Conservation (phyloP, 2,329 filamentous ascomycete species). For the Ophiostoma pallidulum region DNA sequence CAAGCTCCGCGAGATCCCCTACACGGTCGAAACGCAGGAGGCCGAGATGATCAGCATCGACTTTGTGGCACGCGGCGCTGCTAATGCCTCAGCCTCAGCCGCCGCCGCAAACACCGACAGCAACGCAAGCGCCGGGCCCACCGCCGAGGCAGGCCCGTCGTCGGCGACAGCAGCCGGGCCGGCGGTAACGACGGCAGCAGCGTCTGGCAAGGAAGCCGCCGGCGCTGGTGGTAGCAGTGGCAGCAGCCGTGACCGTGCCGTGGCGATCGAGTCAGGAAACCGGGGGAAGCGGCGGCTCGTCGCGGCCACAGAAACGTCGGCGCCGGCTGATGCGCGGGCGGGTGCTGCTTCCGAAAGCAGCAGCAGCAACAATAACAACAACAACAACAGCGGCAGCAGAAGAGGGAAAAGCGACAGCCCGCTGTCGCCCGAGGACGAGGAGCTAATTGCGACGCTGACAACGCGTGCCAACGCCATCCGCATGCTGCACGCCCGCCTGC, state of each 20-base stretch:
- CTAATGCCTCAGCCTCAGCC: slow-evolving; percentile 58
- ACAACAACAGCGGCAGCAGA: slow-evolving; percentile 13
- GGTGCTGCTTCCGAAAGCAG: no score
- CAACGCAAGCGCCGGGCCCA: no score
- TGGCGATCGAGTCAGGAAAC: slow-evolving; percentile 15
- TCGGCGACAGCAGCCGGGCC: no score
- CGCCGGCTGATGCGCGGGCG: no score
- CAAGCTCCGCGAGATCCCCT: slow-evolving; percentile 74
- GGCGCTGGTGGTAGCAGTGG: background rate
- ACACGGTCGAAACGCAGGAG: slow-evolving; percentile 85
- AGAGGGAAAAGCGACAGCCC: slow-evolving; percentile 35
- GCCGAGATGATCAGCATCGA: slow-evolving; percentile 98
- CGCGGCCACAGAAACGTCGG: background rate
- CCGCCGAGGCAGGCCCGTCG: no score
- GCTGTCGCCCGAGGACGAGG: slow-evolving; percentile 50
- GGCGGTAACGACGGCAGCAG: no score
- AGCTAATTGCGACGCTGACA: slow-evolving; percentile 58
- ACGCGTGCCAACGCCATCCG: slow-evolving; percentile 88
- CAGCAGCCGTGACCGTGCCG: slow-evolving; percentile 15
- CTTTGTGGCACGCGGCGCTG: slow-evolving; percentile 77
- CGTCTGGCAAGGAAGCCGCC: no score
- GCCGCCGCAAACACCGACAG: background rate
- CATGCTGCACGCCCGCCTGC: slow-evolving; percentile 74
- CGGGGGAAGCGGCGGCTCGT: slow-evolving; percentile 35
- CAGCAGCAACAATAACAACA: background rate